Evolutionary conservation across 306 rosid species (phyloP).

Genomic region (Glycine latifolia): DNA sequence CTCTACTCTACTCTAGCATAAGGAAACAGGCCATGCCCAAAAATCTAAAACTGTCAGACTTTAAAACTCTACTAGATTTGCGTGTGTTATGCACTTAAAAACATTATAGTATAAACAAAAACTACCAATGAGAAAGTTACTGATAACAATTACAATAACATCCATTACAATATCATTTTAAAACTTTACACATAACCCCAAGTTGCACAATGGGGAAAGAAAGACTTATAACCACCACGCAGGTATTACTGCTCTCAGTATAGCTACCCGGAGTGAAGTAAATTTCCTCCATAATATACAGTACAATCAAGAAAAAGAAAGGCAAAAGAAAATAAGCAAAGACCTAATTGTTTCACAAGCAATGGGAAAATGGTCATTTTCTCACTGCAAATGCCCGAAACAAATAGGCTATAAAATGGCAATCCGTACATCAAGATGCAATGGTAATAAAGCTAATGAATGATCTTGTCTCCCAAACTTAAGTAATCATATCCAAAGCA

Average conservation of each 20-base stretch:
- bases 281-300: background rate
- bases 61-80: too few species aligned
- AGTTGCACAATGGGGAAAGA: background rate
- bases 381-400: constrained; percentile 21
- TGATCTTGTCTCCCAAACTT: background rate
- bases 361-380: background rate
- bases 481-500: constrained; percentile 10
- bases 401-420: constrained; percentile 16
- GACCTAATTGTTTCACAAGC: constrained; percentile 2
- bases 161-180: too few species aligned
- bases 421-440: constrained; percentile 1
- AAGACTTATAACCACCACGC: background rate
- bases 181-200: background rate
- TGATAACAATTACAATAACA: background rate
- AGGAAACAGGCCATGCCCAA: background rate
- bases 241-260: background rate
- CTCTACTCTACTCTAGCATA: background rate
- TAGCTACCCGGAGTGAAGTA: background rate
- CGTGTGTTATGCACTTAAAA: too few species aligned
- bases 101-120: too few species aligned
- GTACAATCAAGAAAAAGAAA: background rate
- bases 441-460: constrained; percentile 10
- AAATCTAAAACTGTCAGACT: background rate
- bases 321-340: background rate
- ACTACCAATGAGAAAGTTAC: too few species aligned